A percentile compares a stretch with the other conserved stretches of the same genome.
Evolutionary conservation across 108 stramenopile species (phyloP).

Genomic region (Cyclotella choctawhatcheeana): DNA sequence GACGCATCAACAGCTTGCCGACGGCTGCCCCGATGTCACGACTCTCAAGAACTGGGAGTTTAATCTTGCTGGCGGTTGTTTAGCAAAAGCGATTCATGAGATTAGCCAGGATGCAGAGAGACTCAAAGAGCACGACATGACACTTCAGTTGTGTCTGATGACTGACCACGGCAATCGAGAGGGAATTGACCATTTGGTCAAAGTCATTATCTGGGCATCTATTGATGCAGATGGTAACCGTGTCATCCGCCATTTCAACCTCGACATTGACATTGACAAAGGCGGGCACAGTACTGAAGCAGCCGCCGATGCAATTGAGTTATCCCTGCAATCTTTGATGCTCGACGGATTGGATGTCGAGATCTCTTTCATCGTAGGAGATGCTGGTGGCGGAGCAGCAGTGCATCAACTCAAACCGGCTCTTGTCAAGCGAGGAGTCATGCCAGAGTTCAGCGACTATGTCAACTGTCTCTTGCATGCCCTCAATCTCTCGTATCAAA

Average conservation of each 20-base stretch:
- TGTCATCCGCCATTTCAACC: not conserved
- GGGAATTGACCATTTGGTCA: no score
- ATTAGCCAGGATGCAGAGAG: not conserved
- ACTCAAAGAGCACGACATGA: not conserved
- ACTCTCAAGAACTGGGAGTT: not conserved
- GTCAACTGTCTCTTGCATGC: not conserved
- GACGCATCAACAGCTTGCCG: not conserved
- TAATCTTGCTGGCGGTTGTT: not conserved
- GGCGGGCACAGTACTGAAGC: constrained; percentile 12
- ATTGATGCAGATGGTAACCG: constrained; percentile 4
- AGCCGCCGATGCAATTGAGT: constrained; percentile 13
- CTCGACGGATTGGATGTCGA: not conserved
- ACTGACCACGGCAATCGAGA: constrained; percentile 27
- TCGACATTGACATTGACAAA: constrained; percentile 16
- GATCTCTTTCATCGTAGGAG: constrained; percentile 6
- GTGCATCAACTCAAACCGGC: constrained; percentile 7
- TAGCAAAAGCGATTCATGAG: not conserved
- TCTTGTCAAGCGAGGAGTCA: not conserved
- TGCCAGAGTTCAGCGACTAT: not conserved
- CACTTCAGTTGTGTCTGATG: not conserved
- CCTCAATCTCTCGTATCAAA: not conserved
- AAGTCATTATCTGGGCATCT: constrained; percentile 11
- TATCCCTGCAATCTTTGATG: not conserved
- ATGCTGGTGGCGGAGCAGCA: constrained; percentile 21
- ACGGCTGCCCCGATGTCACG: not conserved